These are phyloP conservation scores for Chenopodium album DNA, from an alignment of 148 eudicot genomes.

Conservation along the genomic window DNA sequence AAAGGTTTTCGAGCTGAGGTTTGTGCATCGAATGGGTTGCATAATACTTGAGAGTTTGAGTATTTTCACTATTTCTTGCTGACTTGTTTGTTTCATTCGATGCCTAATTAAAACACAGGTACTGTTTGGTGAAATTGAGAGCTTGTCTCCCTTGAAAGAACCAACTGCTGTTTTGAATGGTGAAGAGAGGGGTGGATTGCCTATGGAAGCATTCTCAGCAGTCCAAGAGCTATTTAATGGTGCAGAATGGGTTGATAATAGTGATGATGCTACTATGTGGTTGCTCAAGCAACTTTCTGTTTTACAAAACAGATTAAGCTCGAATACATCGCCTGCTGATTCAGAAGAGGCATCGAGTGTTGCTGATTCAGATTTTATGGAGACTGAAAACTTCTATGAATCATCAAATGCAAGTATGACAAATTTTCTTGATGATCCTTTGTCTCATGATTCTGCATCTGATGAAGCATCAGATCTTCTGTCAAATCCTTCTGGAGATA, in stretches of 20 bases:
- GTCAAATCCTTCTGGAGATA: slow-evolving; percentile 40
- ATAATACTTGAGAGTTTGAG: slow-evolving; percentile 1
- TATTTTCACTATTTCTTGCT: slow-evolving; percentile 8
- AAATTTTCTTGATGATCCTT: slow-evolving; percentile 66
- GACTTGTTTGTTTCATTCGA: slow-evolving; percentile 19
- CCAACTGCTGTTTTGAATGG: slow-evolving; percentile 73
- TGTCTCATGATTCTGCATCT: slow-evolving; percentile 60
- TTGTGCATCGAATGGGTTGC: slow-evolving; percentile 5
- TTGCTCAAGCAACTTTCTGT: slow-evolving; percentile 82
- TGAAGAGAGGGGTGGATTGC: slow-evolving; percentile 92
- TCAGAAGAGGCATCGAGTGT: slow-evolving; percentile 92
- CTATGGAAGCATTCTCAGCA: slow-evolving; percentile 96
- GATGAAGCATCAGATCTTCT: slow-evolving; percentile 64
- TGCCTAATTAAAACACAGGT: slow-evolving; percentile 45
- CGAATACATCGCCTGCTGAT: slow-evolving; percentile 84
- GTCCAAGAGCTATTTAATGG: slow-evolving; percentile 95
- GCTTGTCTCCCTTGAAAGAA: slow-evolving; percentile 62
- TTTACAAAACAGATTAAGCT: slow-evolving; percentile 59
- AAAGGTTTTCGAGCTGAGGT: slow-evolving; percentile 99
- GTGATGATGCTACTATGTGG: slow-evolving; percentile 96
- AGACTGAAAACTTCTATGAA: slow-evolving; percentile 62
- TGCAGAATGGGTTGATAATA: slow-evolving; percentile 79
- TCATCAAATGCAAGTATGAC: slow-evolving; percentile 33
- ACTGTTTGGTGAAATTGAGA: slow-evolving; percentile 90
- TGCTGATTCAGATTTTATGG: slow-evolving; percentile 88